Evolutionary conservation across 306 rosid species (phyloP), one percentile per base, ranked within the genome.

Genomic region (Prunus mongolica): DNA sequence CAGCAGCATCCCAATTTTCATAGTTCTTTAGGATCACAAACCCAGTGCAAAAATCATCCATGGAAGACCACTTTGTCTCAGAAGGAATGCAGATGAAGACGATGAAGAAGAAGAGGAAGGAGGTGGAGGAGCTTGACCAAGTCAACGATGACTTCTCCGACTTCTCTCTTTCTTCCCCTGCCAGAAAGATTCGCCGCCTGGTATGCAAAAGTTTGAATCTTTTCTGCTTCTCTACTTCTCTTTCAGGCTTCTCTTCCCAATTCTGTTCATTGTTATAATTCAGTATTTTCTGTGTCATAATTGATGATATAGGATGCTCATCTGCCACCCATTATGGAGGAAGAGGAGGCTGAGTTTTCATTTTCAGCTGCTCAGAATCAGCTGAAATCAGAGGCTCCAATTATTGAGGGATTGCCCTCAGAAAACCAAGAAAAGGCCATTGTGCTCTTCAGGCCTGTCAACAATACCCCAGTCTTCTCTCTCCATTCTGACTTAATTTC

Each of bases 111-210:
- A 76, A 84, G 88, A 89, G 93, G 77, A 87, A 89, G 47, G 93
- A 87, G 55, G 73, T 75, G 8, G 78, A 78, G 38, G 88, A 78
- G 67, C 86, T 85, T 16, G 89, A 86, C 46, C 78, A 81, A 28
- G 67, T 93, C 19, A 51, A 60, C 85, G 71, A 86, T 6, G 89
- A 91, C 28, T 90, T 92, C 84, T 90, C 91, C 50, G 96, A 89
- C 62, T 85, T 95, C 85, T 86, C 97, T 52, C 86, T 95, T 2
- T 86, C 90, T 32, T 87, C 96, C n/a, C 93, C 96, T 0, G 90
- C 97, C 12, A 84, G 89, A 45, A 95, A 95, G 89, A 92, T 92
- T 84, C 98, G 98, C 76, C 96, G 98, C 71, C 87, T 95, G 80
- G 96, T 90, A 75, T 28, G 45, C 22, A 22, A 44, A 67, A 28